phyloP scores from a whole-genome alignment of 176 grass and related monocot genomes.

The Aechmea fasciata region DNA sequence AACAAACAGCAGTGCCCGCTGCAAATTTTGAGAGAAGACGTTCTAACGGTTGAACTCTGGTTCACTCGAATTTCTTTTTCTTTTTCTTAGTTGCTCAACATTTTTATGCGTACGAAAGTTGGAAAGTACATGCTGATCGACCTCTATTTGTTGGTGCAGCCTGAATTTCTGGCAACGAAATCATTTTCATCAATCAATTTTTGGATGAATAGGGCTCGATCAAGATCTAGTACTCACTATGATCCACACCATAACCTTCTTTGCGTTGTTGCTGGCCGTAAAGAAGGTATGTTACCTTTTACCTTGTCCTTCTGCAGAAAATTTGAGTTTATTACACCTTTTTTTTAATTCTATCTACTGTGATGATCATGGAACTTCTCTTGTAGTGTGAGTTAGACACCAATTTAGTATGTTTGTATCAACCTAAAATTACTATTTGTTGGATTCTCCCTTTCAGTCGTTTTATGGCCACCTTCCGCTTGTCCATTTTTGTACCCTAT shows the following conservation, averaged over 20 bases:
- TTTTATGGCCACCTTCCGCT: slow-evolving; percentile 78
- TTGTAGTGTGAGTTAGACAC: no score
- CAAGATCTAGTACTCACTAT: slow-evolving; percentile 92
- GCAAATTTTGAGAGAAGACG: slow-evolving; percentile 51
- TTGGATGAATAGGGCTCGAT: slow-evolving; percentile 83
- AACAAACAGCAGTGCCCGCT: slow-evolving; percentile 44
- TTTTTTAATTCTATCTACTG: no score
- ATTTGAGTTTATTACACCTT: background rate
- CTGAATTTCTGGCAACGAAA: slow-evolving; percentile 53
- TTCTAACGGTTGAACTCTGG: slow-evolving; percentile 43
- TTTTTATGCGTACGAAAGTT: background rate
- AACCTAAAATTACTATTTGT: background rate
- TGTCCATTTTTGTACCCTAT: slow-evolving; percentile 72
- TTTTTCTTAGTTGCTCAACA: slow-evolving; percentile 16
- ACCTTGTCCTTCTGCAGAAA: slow-evolving; percentile 11
- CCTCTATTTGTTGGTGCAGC: slow-evolving; percentile 38
- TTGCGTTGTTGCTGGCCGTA: slow-evolving; percentile 72
- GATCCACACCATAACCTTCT: slow-evolving; percentile 97
- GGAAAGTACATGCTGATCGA: slow-evolving; percentile 3
- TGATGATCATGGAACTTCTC: no score
- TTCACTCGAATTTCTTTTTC: slow-evolving; percentile 12
- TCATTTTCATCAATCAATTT: slow-evolving; percentile 74
- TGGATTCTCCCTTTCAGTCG: slow-evolving; percentile 35
- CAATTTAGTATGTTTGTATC: no score
- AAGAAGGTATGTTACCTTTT: slow-evolving; percentile 43